Evolutionary conservation across 2,329 filamentous ascomycete genomes (phyloP).

Genomic region (Coleophoma eucalyptorum): DNA sequence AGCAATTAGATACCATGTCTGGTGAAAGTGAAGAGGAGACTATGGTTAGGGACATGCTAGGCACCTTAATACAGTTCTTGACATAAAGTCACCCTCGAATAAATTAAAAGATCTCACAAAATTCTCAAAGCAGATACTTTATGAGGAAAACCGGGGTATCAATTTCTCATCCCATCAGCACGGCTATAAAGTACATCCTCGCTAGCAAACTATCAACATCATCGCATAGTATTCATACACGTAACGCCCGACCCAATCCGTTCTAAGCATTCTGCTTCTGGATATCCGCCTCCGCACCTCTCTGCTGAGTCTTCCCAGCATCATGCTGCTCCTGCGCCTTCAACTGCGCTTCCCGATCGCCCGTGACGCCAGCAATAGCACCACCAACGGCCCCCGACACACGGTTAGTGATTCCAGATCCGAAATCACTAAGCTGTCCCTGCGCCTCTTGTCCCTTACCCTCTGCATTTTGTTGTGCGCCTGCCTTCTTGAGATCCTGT

Average conservation of each 20-base stretch:
- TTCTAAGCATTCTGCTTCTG: conserved; percentile 48
- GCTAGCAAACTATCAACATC: no score
- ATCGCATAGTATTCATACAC: no score
- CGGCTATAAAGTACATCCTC: no score
- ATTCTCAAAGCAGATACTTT: neutral
- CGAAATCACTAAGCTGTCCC: conserved; percentile 75
- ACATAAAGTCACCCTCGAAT: conserved; percentile 11
- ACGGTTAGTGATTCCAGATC: conserved; percentile 63
- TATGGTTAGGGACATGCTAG: conserved; percentile 60
- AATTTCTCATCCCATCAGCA: no score
- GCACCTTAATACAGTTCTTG: conserved; percentile 50
- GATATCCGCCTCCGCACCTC: conserved; percentile 78
- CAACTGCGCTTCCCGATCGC: conserved; percentile 61
- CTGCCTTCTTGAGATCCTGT: conserved; percentile 66
- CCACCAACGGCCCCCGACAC: conserved; percentile 68
- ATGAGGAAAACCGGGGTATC: neutral
- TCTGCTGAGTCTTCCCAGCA: conserved; percentile 77
- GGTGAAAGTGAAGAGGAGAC: conserved; percentile 48
- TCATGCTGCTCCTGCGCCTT: conserved; percentile 69
- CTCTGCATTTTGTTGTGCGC: conserved; percentile 72
- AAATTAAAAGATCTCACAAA: neutral
- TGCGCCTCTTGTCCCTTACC: conserved; percentile 80
- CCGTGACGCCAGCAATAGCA: conserved; percentile 68
- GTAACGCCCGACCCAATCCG: no score
- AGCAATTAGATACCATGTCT: conserved; percentile 58